These are phyloP conservation scores for Aspergillus texensis DNA, from an alignment of 2,329 filamentous ascomycete genomes.

Conservation along the genomic window DNA sequence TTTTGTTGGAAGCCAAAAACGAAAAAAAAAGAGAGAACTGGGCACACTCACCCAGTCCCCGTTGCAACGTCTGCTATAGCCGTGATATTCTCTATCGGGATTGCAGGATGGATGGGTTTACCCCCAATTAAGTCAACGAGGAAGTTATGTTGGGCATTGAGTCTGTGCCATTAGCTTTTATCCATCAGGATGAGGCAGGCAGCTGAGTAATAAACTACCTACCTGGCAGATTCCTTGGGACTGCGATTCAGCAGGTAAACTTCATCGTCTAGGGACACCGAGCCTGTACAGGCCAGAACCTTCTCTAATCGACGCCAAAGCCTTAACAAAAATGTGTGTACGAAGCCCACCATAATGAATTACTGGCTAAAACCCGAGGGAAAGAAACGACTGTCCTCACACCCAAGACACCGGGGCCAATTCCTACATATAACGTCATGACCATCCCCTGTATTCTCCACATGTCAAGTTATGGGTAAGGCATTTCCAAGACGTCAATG, in stretches of 20 bases:
- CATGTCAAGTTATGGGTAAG: background rate
- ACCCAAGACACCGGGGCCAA: background rate
- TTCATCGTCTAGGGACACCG: background rate
- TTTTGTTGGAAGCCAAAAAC: background rate
- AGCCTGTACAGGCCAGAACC: background rate
- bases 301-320: background rate
- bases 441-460: background rate
- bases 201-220: conserved; percentile 1
- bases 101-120: conserved; percentile 28
- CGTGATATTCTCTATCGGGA: conserved; percentile 20
- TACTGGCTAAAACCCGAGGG: background rate
- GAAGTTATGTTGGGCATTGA: conserved; percentile 30
- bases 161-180: conserved; percentile 12
- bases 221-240: conserved; percentile 26
- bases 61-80: conserved; percentile 31
- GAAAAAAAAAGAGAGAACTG: background rate
- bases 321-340: background rate
- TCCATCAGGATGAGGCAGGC: no score
- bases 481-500: background rate
- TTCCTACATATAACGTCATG: background rate
- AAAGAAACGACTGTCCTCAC: background rate
- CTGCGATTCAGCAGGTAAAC: conserved; percentile 26
- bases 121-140: conserved; percentile 24
- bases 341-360: background rate
- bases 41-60: conserved; percentile 30